Evolutionary conservation across 2,329 filamentous ascomycete genomes (phyloP).

Genomic region (Golovinomyces cichoracearum): DNA sequence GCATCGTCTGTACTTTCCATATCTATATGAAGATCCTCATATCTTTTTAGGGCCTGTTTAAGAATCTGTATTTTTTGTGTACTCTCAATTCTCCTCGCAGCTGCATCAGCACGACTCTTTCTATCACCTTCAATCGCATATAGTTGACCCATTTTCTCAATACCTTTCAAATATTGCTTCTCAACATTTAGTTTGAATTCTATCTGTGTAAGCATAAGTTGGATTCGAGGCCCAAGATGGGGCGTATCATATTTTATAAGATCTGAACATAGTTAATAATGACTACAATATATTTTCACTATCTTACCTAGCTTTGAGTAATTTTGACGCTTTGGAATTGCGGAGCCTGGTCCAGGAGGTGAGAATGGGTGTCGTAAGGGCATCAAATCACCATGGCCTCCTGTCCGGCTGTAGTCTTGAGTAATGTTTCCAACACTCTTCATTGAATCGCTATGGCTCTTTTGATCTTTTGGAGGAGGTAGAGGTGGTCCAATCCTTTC

Average conservation of each 20-base stretch:
- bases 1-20: conserved; percentile 50
- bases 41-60: conserved; percentile 86
- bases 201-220: conserved; percentile 94
- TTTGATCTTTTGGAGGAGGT: conserved; percentile 50
- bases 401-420: conserved; percentile 29
- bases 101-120: conserved; percentile 82
- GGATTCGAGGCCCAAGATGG: conserved; percentile 84
- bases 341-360: conserved; percentile 39
- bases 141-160: conserved; percentile 96
- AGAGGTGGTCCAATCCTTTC: conserved; percentile 26
- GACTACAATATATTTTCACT: conserved; percentile 2
- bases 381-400: conserved; percentile 47
- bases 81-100: conserved; percentile 71
- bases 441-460: conserved; percentile 20
- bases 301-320: conserved; percentile 80
- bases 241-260: conserved; percentile 96
- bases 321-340: conserved; percentile 57
- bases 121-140: conserved; percentile 94
- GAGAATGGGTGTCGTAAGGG: conserved; percentile 58
- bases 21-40: conserved; percentile 90
- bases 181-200: conserved; percentile 98
- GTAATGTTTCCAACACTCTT: conserved; percentile 38
- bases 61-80: conserved; percentile 93
- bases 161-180: conserved; percentile 94
- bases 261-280: conserved; percentile 27